Base-by-base conservation (phyloP, 805 yeast species). In the Candida broadrunensis region DNA sequence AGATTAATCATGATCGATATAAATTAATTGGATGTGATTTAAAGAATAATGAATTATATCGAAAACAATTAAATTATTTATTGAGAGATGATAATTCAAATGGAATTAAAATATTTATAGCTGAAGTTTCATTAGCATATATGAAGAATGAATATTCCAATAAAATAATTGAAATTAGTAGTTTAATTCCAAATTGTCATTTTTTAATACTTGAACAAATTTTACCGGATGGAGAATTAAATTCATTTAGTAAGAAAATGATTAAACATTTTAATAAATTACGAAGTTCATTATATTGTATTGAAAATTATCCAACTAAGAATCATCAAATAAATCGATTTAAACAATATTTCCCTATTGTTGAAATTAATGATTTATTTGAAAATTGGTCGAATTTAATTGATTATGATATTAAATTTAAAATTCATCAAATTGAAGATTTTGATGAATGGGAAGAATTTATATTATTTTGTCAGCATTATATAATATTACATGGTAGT, bases 371-470 rank as follows among this genome's bases (percentile, higher is more conserved):
- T 24, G 78, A 83, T 52, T 61, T 87, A 49, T 67, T 73, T 40
- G 75, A 75, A 24, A 74, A 77, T 47, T 87, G 95, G 95, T 24
- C 39, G 2, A 48, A 62, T 7, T 56, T 72, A 16, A 62, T 81
- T 1, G 56, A 69, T 4, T 46, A 46, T 2, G 65, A 63, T 1
- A 53, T 63, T 5, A 77, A 75, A 49, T 33, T 40, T 0, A 56
- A 60, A 31, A 71, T 87, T 7, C 67, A 66, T 14, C 35, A 53
- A 1, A 68, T 84, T 16, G 95, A 86, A 55, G 76, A 77, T 3
- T 87, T 86, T 59, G 95, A 87, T 57, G 95, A 87, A 61, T 77
- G 86, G 78, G 95, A 86, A 61, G 95, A 86, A 58, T 85, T 86
- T 47, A 72, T 81, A 21, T 54, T 83, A 12, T 86, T 84, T 52